Conservation (phyloP, 352 stramenopile genomes). For the Bremia lactucae region DNA sequence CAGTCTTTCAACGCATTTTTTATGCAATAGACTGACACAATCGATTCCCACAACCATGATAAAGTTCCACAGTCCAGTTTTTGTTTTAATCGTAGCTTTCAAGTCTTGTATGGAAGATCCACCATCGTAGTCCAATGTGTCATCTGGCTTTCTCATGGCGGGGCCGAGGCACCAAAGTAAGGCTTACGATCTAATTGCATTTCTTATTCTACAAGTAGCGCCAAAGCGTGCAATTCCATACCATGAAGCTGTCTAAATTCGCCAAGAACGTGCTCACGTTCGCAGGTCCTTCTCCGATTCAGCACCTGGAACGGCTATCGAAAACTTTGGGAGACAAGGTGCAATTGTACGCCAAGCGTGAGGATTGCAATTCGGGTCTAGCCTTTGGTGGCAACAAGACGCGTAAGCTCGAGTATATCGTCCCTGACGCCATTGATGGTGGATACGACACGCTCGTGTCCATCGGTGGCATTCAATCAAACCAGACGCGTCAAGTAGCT, state of each 20-base stretch:
- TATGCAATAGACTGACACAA: too few species aligned
- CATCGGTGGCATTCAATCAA: constrained; percentile 27
- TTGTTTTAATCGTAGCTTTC: too few species aligned
- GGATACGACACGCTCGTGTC: constrained; percentile 29
- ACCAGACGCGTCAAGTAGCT: constrained; percentile 26
- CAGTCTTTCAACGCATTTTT: too few species aligned
- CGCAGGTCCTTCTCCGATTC: constrained; percentile 21
- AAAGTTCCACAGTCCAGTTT: too few species aligned
- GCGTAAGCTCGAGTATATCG: constrained; percentile 30
- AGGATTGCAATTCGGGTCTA: constrained; percentile 26
- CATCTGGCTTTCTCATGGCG: too few species aligned
- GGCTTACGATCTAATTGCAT: too few species aligned
- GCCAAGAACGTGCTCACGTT: constrained; percentile 27
- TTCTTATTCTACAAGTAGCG: constrained; percentile 4
- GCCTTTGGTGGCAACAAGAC: constrained; percentile 30
- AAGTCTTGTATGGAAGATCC: too few species aligned
- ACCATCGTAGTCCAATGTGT: too few species aligned
- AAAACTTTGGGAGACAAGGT: constrained; percentile 25
- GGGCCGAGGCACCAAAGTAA: too few species aligned
- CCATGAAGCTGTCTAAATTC: constrained; percentile 30
- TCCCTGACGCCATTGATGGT: constrained; percentile 24
- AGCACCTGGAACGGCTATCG: constrained; percentile 24
- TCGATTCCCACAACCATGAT: too few species aligned
- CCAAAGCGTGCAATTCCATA: background rate
- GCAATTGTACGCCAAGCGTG: constrained; percentile 27